These are phyloP conservation scores for Penicillium palitans DNA, from an alignment of 2,329 filamentous ascomycete species.

Conservation along the genomic window DNA sequence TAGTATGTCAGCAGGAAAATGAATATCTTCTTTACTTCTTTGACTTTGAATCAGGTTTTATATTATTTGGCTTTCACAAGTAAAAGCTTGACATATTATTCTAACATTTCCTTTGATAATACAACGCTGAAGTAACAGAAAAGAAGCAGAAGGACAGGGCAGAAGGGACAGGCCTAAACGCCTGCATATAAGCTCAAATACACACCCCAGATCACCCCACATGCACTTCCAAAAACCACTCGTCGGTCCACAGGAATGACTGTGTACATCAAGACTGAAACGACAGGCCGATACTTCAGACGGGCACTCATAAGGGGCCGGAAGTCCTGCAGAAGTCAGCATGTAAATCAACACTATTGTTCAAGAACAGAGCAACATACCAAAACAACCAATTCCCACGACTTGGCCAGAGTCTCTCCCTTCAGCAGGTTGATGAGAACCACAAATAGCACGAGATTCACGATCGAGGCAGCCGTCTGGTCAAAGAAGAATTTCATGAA, in stretches of 20 bases:
- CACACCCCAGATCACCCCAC: constrained; percentile 72
- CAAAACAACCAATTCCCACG: constrained; percentile 33
- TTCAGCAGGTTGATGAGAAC: constrained; percentile 53
- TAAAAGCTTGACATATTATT: background rate
- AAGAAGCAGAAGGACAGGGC: background rate
- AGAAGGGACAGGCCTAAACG: constrained; percentile 21
- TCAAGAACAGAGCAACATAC: constrained; percentile 25
- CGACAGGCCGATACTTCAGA: constrained; percentile 69
- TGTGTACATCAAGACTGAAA: constrained; percentile 70
- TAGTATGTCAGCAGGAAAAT: background rate
- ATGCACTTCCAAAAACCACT: constrained; percentile 69
- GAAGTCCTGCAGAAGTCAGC: constrained; percentile 52
- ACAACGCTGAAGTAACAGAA: background rate
- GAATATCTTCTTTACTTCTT: background rate
- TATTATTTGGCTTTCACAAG: background rate
- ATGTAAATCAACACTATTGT: background rate
- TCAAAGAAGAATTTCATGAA: constrained; percentile 60
- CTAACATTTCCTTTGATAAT: background rate
- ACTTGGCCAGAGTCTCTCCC: constrained; percentile 29
- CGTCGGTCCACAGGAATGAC: constrained; percentile 70
- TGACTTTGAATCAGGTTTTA: background rate
- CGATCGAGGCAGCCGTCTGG: constrained; percentile 55
- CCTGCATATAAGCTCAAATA: constrained; percentile 68
- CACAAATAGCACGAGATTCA: constrained; percentile 61
- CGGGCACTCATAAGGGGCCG: constrained; percentile 66